Conservation (phyloP, 2,329 filamentous ascomycete species). For the Didymella lethalis region DNA sequence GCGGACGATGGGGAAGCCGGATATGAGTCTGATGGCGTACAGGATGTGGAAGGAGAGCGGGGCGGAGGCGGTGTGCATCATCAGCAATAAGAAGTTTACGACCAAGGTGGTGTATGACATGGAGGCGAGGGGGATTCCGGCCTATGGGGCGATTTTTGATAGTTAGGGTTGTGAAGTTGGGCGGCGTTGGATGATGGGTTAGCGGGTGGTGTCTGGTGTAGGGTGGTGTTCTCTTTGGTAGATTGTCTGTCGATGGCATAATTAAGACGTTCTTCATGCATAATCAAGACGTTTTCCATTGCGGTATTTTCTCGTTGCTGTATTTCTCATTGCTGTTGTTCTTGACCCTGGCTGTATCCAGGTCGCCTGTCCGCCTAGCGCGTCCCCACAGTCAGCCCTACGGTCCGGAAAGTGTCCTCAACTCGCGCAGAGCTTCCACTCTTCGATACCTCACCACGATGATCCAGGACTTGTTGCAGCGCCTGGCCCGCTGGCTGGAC, state of each 20-base stretch:
- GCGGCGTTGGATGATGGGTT: no score
- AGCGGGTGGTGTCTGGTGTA: no score
- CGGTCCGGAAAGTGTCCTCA: conserved; percentile 34
- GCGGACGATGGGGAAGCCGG: conserved; percentile 65
- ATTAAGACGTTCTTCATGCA: no score
- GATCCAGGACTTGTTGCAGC: conserved; percentile 56
- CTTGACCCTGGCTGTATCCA: no score
- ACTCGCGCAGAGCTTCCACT: conserved; percentile 22
- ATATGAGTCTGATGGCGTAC: conserved; percentile 68
- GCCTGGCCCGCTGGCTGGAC: conserved; percentile 86
- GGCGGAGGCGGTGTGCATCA: conserved; percentile 76
- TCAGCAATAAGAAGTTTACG: conserved; percentile 75
- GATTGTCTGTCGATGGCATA: no score
- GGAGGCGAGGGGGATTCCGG: conserved; percentile 70
- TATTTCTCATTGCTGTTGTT: no score
- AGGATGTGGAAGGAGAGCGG: conserved; percentile 59
- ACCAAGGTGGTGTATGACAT: conserved; percentile 74
- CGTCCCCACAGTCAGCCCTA: conserved; percentile 25
- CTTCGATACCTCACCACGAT: conserved; percentile 30
- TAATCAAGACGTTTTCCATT: no score
- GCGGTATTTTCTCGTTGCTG: no score
- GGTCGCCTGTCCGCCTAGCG: conserved; percentile 1
- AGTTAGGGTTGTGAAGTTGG: conserved; percentile 42
- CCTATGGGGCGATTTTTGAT: conserved; percentile 80
- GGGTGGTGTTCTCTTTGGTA: no score